Base-by-base conservation (phyloP, 2,329 filamentous ascomycete genomes). In the Apiospora phragmitis region DNA sequence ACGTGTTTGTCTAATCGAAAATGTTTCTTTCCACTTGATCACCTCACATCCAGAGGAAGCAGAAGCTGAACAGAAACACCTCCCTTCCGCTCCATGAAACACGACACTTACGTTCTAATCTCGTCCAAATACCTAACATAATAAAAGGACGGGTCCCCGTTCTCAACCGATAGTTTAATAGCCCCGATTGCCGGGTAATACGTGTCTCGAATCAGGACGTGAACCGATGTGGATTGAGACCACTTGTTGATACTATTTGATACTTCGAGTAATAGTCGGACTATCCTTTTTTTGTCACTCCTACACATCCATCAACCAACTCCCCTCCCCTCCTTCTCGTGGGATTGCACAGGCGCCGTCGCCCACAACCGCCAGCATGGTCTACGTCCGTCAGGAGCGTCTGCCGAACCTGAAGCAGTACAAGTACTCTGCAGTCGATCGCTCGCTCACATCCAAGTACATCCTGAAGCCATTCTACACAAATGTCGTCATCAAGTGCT, bases 391-490 rank as follows among this genome's bases (percentile, higher is more conserved):
- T 75, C 93, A 97, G 83, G 91, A 95, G 79, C 91, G 94, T 84
- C 91, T 99, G 73, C 91, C 92, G 49, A 94, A 93, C 80, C 90
- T 99, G 77, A 93, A 93, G 82, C 89, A 95, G 83, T 99, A 99
- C 90, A 96, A 97, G 84, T 99, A 99, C 87, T 94, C 93, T 51
- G 90, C 90, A 70, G 93, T 98, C 77, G 96, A 99, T 83, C 93
- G 93, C 81, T 97, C 94, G 71, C 86, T 98, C 72, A 87, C 94
- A 51, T 98, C 95, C 74, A 93, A 92, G 81, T 98, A 98, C 85
- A 89, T 99, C 74, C 86, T 99, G 78, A 98, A 99, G 87, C 96
- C 96, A 9, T 99, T 98, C 84, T 99, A 98, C 87, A 97, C 91
- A 79, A 92, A 97, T 83, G 88, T 96, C 75, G 95, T 97, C 78